Base-by-base conservation (phyloP, 768 basidiomycete genomes). In the Auricularia sp. region DNA sequence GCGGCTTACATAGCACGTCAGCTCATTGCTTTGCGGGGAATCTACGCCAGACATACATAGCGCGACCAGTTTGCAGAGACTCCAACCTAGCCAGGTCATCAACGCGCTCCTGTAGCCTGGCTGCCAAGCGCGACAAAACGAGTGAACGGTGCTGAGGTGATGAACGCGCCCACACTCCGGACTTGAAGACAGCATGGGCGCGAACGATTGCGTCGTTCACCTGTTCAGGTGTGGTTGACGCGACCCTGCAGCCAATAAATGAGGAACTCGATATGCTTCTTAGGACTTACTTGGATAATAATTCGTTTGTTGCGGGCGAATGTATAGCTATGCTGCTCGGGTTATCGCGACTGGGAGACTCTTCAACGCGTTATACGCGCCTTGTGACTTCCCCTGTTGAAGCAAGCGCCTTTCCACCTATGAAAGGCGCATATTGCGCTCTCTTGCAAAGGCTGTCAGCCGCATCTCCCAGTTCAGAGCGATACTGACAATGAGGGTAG, bases 91-190 rank as follows among this genome's bases (percentile, higher is more conserved):
- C 88, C 13, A 92, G 71, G 33, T 85, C 80, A 0, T 82, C 78
- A 18, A 88, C 74, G 68, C 76, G 80, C 18, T 77, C 77, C 68
- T 87, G 86, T 8, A 93, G 78, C 4, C 79, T 71, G 8, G 83
- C 78, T 8, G 90, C 90, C 42, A 94, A 78, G 54, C 80, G 81
- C 3, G 84, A 80, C 5, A 93, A 79, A 18, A 88, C 81, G 66
- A 78, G 80, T 6, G 91, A 86, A 54, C 92, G 88, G 42, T 82
- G 72, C 0, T 84, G 70, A 1, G 80, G 73, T 4, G 89, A 74
- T 3, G 85, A 76, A 69, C 76, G 82, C 11, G 90, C 90, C 92
- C 92, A 93, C 44, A 81, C 72, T 2, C 90, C 91, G 1, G 85
- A 83, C 51, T 82, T 75, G 71, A 87, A 92, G 3, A 75, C 79